Base-by-base conservation (phyloP, 257 asterid genomes). In the Apocynum venetum region DNA sequence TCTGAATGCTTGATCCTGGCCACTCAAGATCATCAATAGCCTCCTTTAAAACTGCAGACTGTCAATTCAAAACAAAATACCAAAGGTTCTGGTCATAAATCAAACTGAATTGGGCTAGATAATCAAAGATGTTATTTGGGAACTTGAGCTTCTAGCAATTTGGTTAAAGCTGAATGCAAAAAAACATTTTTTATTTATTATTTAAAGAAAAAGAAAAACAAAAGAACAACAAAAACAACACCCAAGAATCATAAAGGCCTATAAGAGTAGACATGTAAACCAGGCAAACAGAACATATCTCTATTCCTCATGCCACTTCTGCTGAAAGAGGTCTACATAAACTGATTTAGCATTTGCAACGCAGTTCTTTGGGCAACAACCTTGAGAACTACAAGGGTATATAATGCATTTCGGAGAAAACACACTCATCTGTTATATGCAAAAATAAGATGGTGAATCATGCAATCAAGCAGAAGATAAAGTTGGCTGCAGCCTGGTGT, bases 11-110 rank as follows among this genome's bases (percentile, higher is more conserved):
- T 79, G 98, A 93, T 43, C 98, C 98, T 0, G 99, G 98, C 99
- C 99, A 93, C 80, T 95, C 99, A 72, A 95, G 98, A 85, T 95
- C 99, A 77, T 95, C 99, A 15, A 95, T 89, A 57, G 94, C 99
- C 89, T 93, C 98, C 90, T 95, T 95, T 82, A 95, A 85, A 77
- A 93, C 96, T 84, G 97, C 94, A 84, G 99, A 93, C 99, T 93
- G 76, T 63, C 66, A 79, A 85, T 78, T 67, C 65, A 81, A 79
- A 57, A 78, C 31, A 78, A 81, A 80, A 48, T 46, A 65, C 51
- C 17, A 60, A 20, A 73, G 6, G 0, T 6, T 35, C 8, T n/a
- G 8, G 35, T 5, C 1, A 35, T 17, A 6, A 48, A 63, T 63
- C 35, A 41, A 44, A 12, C 17, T 41, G 38, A 76, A 36, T 0